A percentile compares a stretch with the other conserved stretches of the same genome.
Evolutionary conservation across 352 stramenopile genomes (phyloP).

Genomic region (Globisporangium ultimum): DNA sequence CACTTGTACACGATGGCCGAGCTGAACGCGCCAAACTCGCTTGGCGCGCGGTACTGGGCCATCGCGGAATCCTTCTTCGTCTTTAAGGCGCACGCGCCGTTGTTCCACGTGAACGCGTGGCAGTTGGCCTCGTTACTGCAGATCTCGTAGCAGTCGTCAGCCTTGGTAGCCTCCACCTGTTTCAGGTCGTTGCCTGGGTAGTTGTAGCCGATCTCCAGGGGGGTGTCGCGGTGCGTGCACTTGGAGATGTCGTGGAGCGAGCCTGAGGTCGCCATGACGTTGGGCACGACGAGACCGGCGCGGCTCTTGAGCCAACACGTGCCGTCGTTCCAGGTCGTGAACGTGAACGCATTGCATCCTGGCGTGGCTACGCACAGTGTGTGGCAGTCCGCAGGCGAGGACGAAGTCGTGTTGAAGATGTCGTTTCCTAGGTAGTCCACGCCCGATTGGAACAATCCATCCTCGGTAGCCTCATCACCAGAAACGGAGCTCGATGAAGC

Average conservation of each 20-base stretch:
- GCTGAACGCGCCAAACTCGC: conserved; percentile 4
- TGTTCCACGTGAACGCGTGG: conserved; percentile 28
- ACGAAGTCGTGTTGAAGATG: conserved; percentile 14
- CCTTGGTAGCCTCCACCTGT: conserved; percentile 4
- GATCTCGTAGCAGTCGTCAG: conserved; percentile 19
- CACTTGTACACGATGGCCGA: conserved; percentile 35
- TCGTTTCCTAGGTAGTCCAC: conserved; percentile 38
- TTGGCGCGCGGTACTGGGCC: neutral
- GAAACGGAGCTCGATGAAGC: conserved; percentile 4
- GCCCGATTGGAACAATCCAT: conserved; percentile 17
- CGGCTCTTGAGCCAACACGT: conserved; percentile 29
- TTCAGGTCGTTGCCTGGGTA: conserved; percentile 28
- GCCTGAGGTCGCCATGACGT: conserved; percentile 15
- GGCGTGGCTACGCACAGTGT: conserved; percentile 19
- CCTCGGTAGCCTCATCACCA: no score
- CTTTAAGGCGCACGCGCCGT: conserved; percentile 25
- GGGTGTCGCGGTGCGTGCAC: conserved; percentile 23
- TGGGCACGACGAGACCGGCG: conserved; percentile 20
- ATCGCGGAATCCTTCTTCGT: conserved; percentile 13
- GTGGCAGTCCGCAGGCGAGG: conserved; percentile 21
- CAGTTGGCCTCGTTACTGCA: conserved; percentile 14
- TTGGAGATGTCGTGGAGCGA: conserved; percentile 26
- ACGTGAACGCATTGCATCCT: conserved; percentile 33
- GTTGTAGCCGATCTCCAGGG: conserved; percentile 20
- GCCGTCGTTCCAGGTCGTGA: conserved; percentile 21